Base-by-base conservation (phyloP, 2,329 filamentous ascomycete species). In the Fusarium papillatum region DNA sequence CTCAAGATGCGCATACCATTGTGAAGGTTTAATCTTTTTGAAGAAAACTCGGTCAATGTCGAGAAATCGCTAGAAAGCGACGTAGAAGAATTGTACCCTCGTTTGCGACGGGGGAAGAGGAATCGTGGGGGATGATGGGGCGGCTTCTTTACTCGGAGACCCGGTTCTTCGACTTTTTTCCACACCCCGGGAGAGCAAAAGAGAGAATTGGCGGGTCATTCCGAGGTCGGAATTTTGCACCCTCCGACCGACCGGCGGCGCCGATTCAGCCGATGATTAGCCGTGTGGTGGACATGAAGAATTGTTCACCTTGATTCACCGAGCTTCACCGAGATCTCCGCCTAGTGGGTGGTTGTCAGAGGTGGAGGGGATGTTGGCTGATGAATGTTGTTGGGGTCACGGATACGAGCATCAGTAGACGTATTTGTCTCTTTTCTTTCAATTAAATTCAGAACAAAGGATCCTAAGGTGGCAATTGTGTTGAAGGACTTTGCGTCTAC, bases 181-280 rank as follows among this genome's bases (percentile, higher is more conserved):
- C 36, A 34, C 31, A 34, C 79, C 68, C 74, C 50, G 24, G 53
- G 69, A 48, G 75, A 34, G 31, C 31, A 13, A 13, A 62, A 71
- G 70, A 75, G 63, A 55, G 53, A 64, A 77, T 62, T 75, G 70
- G 66, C 76, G 71, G 75, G 74, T 75, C 74, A 80, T 81, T 77
- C 77, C 78, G 80, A 79, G 72, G 76, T 79, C 77, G 77, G 78
- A 81, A 80, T 79, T 80, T 80, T 78, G 69, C 76, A 72, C 78
- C 48, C 76, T 74, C 77, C 79, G 79, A 80, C 74, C 69, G 76
- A 75, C 72, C 73, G 68, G 53, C 29, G 13, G 19, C 29, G 31
- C 39, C 22, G 9, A 4, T 5, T 76, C 74, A 71, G 67, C 82
- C 82, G 82, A 43, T 1, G 8, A 72, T 82, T 62, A 77, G 72